These are phyloP conservation scores for Bassia scoparia DNA, from an alignment of 148 eudicot genomes.

Conservation along the genomic window DNA sequence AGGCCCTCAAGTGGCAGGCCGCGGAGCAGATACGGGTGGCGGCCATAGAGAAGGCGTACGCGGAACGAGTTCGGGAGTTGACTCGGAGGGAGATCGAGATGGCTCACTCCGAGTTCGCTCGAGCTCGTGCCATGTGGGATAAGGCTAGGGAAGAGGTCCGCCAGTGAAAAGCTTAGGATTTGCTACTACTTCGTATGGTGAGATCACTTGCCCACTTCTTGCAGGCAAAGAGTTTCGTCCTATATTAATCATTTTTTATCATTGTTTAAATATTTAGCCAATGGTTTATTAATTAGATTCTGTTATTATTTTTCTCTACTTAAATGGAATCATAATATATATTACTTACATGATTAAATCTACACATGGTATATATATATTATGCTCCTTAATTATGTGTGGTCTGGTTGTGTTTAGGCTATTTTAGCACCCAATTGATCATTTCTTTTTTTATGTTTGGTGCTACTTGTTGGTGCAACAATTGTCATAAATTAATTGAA, in stretches of 20 bases:
- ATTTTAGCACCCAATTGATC: not conserved
- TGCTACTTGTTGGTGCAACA: constrained; percentile 16
- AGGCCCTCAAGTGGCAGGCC: constrained; percentile 70
- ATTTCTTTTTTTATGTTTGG: not conserved
- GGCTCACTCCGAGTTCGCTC: constrained; percentile 80
- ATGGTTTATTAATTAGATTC: no score
- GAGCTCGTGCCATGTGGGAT: constrained; percentile 75
- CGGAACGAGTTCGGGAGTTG: constrained; percentile 79
- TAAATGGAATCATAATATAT: no score
- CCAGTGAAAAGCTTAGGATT: constrained; percentile 62
- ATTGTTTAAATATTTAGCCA: no score
- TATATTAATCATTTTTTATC: not conserved
- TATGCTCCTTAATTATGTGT: not conserved
- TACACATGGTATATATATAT: not conserved
- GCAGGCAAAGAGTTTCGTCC: constrained; percentile 75
- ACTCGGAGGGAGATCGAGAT: constrained; percentile 72
- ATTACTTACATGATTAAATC: no score
- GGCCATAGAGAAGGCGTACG: constrained; percentile 75
- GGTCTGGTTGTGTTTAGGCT: not conserved
- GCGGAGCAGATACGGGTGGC: constrained; percentile 79
- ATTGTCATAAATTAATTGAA: constrained; percentile 5
- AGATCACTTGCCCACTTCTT: constrained; percentile 79
- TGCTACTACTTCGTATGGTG: constrained; percentile 51
- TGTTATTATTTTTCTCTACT: no score
- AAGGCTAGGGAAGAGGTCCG: constrained; percentile 69